phyloP scores from a whole-genome alignment of 2,329 filamentous ascomycete genomes.

The Zymoseptoria pseudotritici region DNA sequence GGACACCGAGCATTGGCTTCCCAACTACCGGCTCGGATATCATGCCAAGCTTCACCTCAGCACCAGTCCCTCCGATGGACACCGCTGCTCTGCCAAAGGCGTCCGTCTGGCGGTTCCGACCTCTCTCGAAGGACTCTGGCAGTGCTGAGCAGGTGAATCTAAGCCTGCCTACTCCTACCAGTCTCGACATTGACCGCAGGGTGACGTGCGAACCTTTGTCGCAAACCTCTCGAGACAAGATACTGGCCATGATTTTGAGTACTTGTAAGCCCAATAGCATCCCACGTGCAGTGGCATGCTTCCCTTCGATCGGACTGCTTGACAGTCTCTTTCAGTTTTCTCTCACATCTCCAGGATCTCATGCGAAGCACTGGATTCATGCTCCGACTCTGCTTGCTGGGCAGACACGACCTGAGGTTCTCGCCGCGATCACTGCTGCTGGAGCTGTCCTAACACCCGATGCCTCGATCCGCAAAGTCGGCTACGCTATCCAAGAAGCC shows the following conservation, averaged over 20 bases:
- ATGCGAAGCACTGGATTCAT: slow-evolving; percentile 56
- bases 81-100: slow-evolving; percentile 33
- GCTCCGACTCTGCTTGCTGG: slow-evolving; percentile 52
- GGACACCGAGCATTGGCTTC: slow-evolving; percentile 28
- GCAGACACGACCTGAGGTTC: slow-evolving; percentile 50
- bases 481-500: slow-evolving; percentile 45
- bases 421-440: slow-evolving; percentile 53
- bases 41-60: slow-evolving; percentile 28
- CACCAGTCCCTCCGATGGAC: slow-evolving; percentile 26
- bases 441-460: slow-evolving; percentile 54
- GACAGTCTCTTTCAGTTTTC: slow-evolving; percentile 57
- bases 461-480: slow-evolving; percentile 53
- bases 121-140: slow-evolving; percentile 30
- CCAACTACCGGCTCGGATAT: slow-evolving; percentile 27
- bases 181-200: slow-evolving; percentile 33
- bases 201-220: slow-evolving; percentile 36
- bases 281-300: slow-evolving; percentile 50
- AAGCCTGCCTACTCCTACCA: slow-evolving; percentile 33
- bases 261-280: slow-evolving; percentile 48
- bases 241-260: slow-evolving; percentile 57
- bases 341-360: slow-evolving; percentile 49
- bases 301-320: slow-evolving; percentile 54
- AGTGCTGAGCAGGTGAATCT: slow-evolving; percentile 33
- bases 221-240: slow-evolving; percentile 46
- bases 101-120: slow-evolving; percentile 41